Base-by-base conservation (phyloP, 345 rosid genomes). In the Erysimum cheiranthoides region DNA sequence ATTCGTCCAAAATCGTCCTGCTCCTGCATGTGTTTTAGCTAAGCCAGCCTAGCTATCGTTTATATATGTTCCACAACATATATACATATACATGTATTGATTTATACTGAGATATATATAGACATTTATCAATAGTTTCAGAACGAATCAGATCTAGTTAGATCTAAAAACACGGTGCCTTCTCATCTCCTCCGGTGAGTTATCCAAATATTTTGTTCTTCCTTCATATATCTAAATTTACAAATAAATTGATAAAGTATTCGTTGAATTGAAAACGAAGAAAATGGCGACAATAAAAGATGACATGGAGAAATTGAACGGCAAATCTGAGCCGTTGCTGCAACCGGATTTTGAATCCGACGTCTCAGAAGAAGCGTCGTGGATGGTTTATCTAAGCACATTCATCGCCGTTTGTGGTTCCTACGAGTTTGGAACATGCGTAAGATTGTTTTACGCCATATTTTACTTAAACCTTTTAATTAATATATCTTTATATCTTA, bases 381-480 rank as follows among this genome's bases (percentile, higher is more conserved):
- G 81, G 62, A 83, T 83, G 86, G 90, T 86, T 78, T 68, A 38
- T 31, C 68, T 86, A 46, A 83, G 88, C 79, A 84, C 90, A 5
- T 75, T 66, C 68, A 54, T 86, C 47, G 88, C 88, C 11, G 84
- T 86, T 69, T 85, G 85, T 76, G 90, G 86, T 30, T 83, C 90
- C 61, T 83, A 59, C 52, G 83, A 71, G 65, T 85, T 83, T 38
- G 90, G 90, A 54, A 66, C 82, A 5, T 80, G 88, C 73, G 90
- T 86, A 82, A 68, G 86, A 38, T 16, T 10, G 43, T 2, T 32
- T 10, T 17, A 21, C 28, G 1, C 31, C 0, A 10, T 45, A 16
- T 27, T 2, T 52, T 14, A 3, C 8, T 25, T 69, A 10, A 51
- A 8, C 21, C 31, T 64, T 11, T 12, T 49, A 25, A 42, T 64